Conservation (phyloP, 345 rosid genomes). For the Carallia brachiata region DNA sequence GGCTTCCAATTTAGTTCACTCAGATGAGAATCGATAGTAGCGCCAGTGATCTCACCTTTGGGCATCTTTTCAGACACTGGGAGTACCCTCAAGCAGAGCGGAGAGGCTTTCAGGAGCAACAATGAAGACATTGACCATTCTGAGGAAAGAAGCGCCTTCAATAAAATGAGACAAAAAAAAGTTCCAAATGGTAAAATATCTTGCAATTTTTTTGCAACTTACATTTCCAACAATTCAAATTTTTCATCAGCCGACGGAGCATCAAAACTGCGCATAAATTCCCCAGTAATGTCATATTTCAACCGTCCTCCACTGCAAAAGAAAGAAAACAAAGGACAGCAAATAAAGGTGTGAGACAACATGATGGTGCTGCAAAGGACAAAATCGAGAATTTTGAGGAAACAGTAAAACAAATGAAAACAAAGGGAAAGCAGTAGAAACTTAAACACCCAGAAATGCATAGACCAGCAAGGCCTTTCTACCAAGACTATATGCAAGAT, state of each 20-base stretch:
- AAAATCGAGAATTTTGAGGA: neutral
- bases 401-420: neutral
- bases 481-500: too few relatives aligned
- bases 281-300: constrained; percentile 94
- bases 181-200: neutral
- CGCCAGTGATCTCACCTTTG: constrained; percentile 52
- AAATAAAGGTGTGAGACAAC: constrained; percentile 11
- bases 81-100: constrained; percentile 88
- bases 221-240: constrained; percentile 92
- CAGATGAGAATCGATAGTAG: neutral
- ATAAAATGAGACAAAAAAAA: neutral
- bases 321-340: constrained; percentile 10
- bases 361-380: neutral
- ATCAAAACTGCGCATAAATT: constrained; percentile 74
- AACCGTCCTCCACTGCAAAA: constrained; percentile 84
- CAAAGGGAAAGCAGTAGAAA: neutral
- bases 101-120: constrained; percentile 97
- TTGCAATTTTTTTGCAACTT: constrained; percentile 28
- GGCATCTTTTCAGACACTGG: constrained; percentile 85
- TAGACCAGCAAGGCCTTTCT: too few relatives aligned
- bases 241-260: constrained; percentile 95
- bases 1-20: neutral
- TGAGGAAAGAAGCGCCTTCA: constrained; percentile 32
- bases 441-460: too few relatives aligned
- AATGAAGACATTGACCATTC: constrained; percentile 89